These are phyloP conservation scores for Postia placenta DNA, from an alignment of 768 basidiomycete species.

Conservation along the genomic window DNA sequence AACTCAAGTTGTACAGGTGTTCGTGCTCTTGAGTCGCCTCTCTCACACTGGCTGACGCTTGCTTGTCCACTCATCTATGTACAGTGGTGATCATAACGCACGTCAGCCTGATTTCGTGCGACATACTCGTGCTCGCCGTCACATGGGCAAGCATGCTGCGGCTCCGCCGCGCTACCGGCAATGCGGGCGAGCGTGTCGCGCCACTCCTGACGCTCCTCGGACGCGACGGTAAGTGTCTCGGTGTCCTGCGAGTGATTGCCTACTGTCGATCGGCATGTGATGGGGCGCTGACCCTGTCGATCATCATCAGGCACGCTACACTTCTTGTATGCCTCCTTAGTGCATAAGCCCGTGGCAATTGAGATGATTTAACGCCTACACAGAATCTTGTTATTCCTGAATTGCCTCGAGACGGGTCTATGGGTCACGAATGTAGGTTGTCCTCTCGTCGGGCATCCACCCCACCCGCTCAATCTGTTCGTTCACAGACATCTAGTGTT, in stretches of 20 bases:
- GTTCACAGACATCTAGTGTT: neutral
- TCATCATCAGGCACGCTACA: slow-evolving; percentile 7
- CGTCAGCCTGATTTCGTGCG: slow-evolving; percentile 1
- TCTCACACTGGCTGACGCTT: neutral
- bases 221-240: slow-evolving; percentile 8
- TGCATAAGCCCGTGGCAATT: too few relatives aligned
- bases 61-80: neutral
- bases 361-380: neutral
- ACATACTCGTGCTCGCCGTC: slow-evolving; percentile 3
- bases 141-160: slow-evolving; percentile 4
- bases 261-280: too few relatives aligned
- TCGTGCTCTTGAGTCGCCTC: neutral
- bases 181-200: neutral
- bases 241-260: too few relatives aligned
- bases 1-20: neutral
- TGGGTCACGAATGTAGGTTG: neutral
- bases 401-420: neutral
- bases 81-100: slow-evolving; percentile 1
- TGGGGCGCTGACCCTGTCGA: too few relatives aligned
- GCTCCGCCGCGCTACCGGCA: neutral
- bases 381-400: neutral
- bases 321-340: slow-evolving; percentile 6
- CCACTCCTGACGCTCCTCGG: slow-evolving; percentile 1
- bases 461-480: neutral
- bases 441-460: neutral